Conservation (phyloP, 108 stramenopile species). For the Chaetoceros muelleri region DNA sequence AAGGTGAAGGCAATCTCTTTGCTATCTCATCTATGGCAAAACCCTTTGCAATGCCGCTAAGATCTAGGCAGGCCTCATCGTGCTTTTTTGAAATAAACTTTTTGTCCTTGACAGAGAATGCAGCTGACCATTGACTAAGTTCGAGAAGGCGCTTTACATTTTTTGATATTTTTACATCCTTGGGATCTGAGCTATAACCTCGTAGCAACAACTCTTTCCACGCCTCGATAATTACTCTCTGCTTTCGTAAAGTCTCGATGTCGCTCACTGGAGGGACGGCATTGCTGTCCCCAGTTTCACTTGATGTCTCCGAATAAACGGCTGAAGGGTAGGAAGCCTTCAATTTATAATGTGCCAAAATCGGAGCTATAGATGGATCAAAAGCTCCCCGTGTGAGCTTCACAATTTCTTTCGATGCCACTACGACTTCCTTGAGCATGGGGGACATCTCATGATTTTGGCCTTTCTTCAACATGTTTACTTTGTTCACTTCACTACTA, state of each 20-base stretch:
- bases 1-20: conserved; percentile 13
- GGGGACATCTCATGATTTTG: conserved; percentile 19
- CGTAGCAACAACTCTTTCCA: conserved; percentile 16
- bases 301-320: conserved; percentile 3
- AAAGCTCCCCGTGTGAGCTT: conserved; percentile 27
- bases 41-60: conserved; percentile 39
- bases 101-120: conserved; percentile 19
- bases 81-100: conserved; percentile 22
- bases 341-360: conserved; percentile 25
- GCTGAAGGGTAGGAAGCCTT: background rate
- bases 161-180: conserved; percentile 16
- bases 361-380: conserved; percentile 24
- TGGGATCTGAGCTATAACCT: conserved; percentile 22
- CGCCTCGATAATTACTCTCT: conserved; percentile 12
- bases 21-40: conserved; percentile 35
- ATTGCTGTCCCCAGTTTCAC: conserved; percentile 1
- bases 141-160: conserved; percentile 15
- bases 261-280: background rate
- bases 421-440: conserved; percentile 19
- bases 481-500: conserved; percentile 22
- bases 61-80: conserved; percentile 21
- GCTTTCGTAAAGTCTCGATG: conserved; percentile 11
- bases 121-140: conserved; percentile 18
- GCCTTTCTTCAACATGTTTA: conserved; percentile 13
- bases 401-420: conserved; percentile 22